Evolutionary conservation across 2,329 filamentous ascomycete genomes (phyloP).

Genomic region (Exophiala spinifera): DNA sequence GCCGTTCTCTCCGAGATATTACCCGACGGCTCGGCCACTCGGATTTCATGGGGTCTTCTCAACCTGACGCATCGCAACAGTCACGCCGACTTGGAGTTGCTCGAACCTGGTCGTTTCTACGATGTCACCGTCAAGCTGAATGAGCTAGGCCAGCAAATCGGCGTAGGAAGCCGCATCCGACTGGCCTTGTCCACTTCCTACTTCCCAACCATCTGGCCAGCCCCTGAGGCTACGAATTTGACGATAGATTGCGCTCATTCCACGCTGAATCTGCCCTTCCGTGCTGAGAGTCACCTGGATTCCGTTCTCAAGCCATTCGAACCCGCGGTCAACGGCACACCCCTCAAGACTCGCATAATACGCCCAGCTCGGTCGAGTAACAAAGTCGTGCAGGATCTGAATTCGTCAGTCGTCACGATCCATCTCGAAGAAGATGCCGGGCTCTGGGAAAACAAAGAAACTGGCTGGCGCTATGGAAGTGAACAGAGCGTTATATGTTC

Average conservation of each 20-base stretch:
- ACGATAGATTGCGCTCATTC: conserved; percentile 10
- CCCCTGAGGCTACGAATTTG: conserved; percentile 11
- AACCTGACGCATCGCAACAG: conserved; percentile 14
- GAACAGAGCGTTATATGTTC: conserved; percentile 10
- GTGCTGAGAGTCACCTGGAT: background rate
- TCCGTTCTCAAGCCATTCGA: conserved; percentile 2
- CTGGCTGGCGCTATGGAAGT: conserved; percentile 13
- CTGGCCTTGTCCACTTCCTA: conserved; percentile 13
- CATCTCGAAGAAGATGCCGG: conserved; percentile 2
- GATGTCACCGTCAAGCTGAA: conserved; percentile 8
- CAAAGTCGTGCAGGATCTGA: conserved; percentile 9
- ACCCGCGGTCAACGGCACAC: conserved; percentile 1
- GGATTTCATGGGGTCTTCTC: conserved; percentile 11
- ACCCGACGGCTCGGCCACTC: conserved; percentile 10
- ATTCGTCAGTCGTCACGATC: conserved; percentile 1
- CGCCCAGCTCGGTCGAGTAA: conserved; percentile 2
- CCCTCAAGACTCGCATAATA: conserved; percentile 3
- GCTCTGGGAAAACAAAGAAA: conserved; percentile 1
- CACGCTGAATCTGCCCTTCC: conserved; percentile 7
- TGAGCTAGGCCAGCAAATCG: conserved; percentile 11
- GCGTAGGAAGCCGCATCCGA: conserved; percentile 11
- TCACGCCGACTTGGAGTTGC: conserved; percentile 1
- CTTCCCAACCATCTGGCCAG: conserved; percentile 14
- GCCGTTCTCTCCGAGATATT: conserved; percentile 14
- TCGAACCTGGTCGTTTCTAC: conserved; percentile 10